Conservation (phyloP, 163 green algal genomes). For the Volvox carteri region DNA sequence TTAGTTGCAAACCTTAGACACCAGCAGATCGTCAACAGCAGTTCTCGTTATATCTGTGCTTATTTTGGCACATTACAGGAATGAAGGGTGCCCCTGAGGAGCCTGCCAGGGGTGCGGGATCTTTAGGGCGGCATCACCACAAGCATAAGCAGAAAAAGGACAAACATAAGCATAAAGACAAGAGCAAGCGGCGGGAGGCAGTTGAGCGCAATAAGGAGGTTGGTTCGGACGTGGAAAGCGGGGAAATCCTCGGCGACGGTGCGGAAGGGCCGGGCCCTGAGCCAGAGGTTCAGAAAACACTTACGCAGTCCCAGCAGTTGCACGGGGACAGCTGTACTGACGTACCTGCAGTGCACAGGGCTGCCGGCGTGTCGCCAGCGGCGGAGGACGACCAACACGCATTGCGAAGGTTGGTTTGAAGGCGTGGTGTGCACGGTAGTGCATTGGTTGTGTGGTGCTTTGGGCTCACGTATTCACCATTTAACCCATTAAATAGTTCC, state of each 20-base stretch:
- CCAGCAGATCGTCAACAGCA: too few relatives aligned
- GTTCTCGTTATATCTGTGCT: too few relatives aligned
- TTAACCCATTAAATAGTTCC: too few relatives aligned
- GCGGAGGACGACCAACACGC: background rate
- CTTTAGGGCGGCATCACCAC: constrained; percentile 15
- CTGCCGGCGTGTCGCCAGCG: constrained; percentile 41
- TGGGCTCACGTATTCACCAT: too few relatives aligned
- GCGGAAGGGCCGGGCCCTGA: background rate
- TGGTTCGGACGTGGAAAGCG: constrained; percentile 59
- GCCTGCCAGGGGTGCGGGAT: background rate
- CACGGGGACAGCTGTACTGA: constrained; percentile 19
- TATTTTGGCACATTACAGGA: too few relatives aligned
- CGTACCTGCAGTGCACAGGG: constrained; percentile 37
- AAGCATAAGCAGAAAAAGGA: constrained; percentile 49
- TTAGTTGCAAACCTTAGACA: too few relatives aligned
- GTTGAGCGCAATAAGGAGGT: constrained; percentile 46
- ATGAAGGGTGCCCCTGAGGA: background rate
- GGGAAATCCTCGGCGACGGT: constrained; percentile 46
- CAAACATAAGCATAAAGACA: constrained; percentile 49
- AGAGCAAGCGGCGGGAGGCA: constrained; percentile 29
- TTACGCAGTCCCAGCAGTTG: constrained; percentile 2
- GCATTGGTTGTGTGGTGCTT: too few relatives aligned
- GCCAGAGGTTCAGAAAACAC: background rate
- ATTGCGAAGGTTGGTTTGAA: background rate
- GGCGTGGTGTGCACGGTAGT: too few relatives aligned